Conservation (phyloP, 2,329 filamentous ascomycete genomes). For the Thermothelomyces thermophilus region DNA sequence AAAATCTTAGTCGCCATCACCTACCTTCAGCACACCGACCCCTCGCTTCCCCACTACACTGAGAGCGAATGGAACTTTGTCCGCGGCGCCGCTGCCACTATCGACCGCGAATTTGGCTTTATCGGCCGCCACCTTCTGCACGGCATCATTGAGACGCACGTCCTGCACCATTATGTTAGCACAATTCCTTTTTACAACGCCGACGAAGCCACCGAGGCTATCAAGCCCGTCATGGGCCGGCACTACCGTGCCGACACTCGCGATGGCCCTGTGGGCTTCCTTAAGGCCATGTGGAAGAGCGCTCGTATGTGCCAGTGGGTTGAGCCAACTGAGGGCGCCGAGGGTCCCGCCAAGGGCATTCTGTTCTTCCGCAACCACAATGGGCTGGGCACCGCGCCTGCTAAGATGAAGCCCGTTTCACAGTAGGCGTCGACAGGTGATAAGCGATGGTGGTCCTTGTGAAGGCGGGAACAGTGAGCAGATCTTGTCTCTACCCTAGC, state of each 20-base stretch:
- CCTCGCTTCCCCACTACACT: constrained; percentile 86
- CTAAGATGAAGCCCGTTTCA: constrained; percentile 19
- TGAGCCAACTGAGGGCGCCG: constrained; percentile 76
- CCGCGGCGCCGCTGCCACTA: constrained; percentile 88
- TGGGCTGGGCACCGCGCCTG: constrained; percentile 60
- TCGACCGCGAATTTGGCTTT: constrained; percentile 96
- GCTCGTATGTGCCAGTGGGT: constrained; percentile 94
- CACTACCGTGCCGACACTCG: constrained; percentile 84
- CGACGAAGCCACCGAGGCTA: constrained; percentile 88
- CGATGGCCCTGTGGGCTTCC: constrained; percentile 74
- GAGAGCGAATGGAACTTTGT: constrained; percentile 84
- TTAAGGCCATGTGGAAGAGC: constrained; percentile 73
- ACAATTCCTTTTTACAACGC: constrained; percentile 96
- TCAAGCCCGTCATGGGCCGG: constrained; percentile 88
- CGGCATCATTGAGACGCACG: constrained; percentile 96
- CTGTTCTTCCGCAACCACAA: constrained; percentile 96
- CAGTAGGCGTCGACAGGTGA: not conserved
- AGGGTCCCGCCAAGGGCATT: constrained; percentile 75
- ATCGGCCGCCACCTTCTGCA: constrained; percentile 85
- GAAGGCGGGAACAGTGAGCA: not conserved
- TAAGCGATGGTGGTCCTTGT: not conserved
- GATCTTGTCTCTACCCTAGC: not conserved
- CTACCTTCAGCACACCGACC: constrained; percentile 95
- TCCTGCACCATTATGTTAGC: constrained; percentile 95
- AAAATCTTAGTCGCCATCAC: constrained; percentile 74